Percentiles rank a stretch among this genome's conserved stretches.
Evolutionary conservation across 2,329 filamentous ascomycete species (phyloP).

Genomic region (Hymenoscyphus infarciens): DNA sequence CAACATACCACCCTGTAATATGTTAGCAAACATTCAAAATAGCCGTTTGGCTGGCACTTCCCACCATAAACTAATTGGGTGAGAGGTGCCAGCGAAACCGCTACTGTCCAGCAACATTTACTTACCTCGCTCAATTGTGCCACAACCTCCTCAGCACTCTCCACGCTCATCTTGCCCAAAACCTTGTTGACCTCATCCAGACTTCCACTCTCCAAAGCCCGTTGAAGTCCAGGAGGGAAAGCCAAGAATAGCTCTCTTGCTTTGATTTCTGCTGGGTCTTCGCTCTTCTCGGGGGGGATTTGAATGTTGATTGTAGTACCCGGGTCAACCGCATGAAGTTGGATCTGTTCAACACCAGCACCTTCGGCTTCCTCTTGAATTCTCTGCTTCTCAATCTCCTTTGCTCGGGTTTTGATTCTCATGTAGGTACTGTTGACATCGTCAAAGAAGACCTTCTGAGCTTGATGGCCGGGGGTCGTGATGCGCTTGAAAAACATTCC

Average conservation of each 20-base stretch:
- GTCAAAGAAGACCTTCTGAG: constrained; percentile 84
- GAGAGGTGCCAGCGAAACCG: background rate
- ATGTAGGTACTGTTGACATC: constrained; percentile 87
- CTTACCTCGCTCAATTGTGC: constrained; percentile 69
- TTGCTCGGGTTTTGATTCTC: constrained; percentile 69
- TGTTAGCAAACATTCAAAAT: constrained; percentile 6
- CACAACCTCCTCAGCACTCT: constrained; percentile 82
- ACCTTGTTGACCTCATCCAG: constrained; percentile 87
- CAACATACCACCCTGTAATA: constrained; percentile 69
- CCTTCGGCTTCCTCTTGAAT: constrained; percentile 53
- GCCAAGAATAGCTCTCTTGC: constrained; percentile 75
- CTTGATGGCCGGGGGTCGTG: constrained; percentile 83
- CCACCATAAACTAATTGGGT: background rate
- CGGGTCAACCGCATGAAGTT: constrained; percentile 92
- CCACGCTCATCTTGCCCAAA: constrained; percentile 81
- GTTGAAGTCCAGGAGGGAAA: constrained; percentile 77
- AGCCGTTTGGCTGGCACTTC: too few species aligned
- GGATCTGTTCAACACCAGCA: constrained; percentile 85
- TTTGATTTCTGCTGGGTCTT: constrained; percentile 60
- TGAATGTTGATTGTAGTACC: constrained; percentile 87
- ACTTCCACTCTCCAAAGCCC: constrained; percentile 81
- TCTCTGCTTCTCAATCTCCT: constrained; percentile 43
- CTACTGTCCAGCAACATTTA: constrained; percentile 9
- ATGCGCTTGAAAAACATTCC: constrained; percentile 95
- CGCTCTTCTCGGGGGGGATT: constrained; percentile 67